Percentiles rank a stretch among this genome's conserved stretches.
Evolutionary conservation across 2,329 filamentous ascomycete species (phyloP).

Genomic region (Fusarium musae): DNA sequence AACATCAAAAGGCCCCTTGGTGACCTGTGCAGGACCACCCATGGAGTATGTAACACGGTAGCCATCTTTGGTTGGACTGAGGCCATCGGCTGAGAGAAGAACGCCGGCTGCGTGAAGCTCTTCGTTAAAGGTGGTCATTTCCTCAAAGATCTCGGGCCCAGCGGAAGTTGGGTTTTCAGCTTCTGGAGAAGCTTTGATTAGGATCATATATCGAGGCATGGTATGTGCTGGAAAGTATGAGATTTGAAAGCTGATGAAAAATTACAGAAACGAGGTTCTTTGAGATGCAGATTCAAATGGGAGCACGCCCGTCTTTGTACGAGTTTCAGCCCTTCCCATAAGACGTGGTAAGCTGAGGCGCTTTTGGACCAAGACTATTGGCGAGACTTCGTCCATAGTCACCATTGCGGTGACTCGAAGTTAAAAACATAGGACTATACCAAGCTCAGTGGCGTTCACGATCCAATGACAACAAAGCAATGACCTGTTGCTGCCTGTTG

Average conservation of each 20-base stretch:
- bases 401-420: no score
- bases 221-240: neutral
- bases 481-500: neutral
- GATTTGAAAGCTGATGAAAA: neutral
- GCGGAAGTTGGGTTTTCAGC: conserved; percentile 34
- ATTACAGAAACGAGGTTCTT: neutral
- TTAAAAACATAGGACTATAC: neutral
- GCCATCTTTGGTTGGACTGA: conserved; percentile 41
- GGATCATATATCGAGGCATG: conserved; percentile 47
- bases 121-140: conserved; percentile 46
- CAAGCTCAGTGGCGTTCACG: neutral
- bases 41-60: conserved; percentile 44
- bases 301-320: neutral
- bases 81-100: conserved; percentile 44
- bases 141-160: conserved; percentile 35
- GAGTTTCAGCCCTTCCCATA: neutral
- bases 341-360: neutral
- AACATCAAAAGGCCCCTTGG: conserved; percentile 47
- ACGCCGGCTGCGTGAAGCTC: conserved; percentile 42
- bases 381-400: neutral
- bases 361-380: neutral
- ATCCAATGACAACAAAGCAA: neutral
- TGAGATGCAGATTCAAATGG: neutral
- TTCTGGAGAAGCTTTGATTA: conserved; percentile 44
- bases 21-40: conserved; percentile 30